Base-by-base conservation (phyloP, 2,329 filamentous ascomycete species). In the Paradendryphiella salina region DNA sequence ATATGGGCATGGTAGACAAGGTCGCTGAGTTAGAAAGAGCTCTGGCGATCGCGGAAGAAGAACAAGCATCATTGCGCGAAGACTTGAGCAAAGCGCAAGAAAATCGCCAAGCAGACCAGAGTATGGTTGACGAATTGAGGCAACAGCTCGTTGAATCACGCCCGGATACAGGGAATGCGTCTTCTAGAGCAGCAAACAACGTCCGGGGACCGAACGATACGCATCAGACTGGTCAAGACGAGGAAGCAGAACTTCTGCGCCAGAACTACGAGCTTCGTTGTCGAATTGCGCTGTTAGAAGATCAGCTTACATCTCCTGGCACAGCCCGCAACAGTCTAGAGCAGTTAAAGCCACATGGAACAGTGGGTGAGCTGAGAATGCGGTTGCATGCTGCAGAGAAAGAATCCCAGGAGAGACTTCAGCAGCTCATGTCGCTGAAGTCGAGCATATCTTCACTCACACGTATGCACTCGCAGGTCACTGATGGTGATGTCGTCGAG, bases 401-500 rank as follows among this genome's bases (percentile, higher is more conserved):
- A 18, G 82, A 86, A 70, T 77, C 83, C 3, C 72, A 76, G 17
- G 74, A 76, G 40, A 71, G 87, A 52, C 73, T 81, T 45, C 76
- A 77, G 3, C 86, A 89, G 70, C 79, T 89, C 0, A 72, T 82
- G 8, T 85, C 85, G 2, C 75, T 90, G 52, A 90, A 90, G 76
- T 84, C 85, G 60, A 89, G 83, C 76, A 86, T 90, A 50, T 88
- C 86, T 62, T 82, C 80, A 17, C 83, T 82, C 56, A 88, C 86
- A 8, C 76, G 85, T 26, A 77, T 80, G 41, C 83, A 84, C 23
- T 81, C 81, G 17, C 82, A 85, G 54, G 71, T 76, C 37, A 85
- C 84, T 54, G 87, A 90, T 63, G 84, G 87, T 69, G 82, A 84
- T 9, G 82, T 90, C 65, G 81, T 77, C 2, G 82, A 87, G 42